Evolutionary conservation across 2,329 filamentous ascomycete genomes (phyloP), one percentile per base, ranked within the genome.

Genomic region (Fusarium mexicanum): DNA sequence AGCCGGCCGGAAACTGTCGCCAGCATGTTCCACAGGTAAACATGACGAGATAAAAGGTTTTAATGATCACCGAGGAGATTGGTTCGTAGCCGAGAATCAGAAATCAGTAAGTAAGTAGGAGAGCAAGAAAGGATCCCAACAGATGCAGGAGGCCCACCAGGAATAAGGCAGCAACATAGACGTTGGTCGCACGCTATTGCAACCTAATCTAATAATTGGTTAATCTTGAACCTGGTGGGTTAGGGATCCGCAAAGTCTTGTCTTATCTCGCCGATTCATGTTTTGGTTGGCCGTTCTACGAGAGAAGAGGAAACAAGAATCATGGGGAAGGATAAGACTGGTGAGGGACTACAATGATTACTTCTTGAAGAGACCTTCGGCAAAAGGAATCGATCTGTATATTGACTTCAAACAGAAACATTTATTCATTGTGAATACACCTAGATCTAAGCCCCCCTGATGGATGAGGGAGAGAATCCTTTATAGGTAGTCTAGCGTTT

Each of bases 231-330:
- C 43, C 11, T 26, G 5, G 24, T 46, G 6, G 17, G 24, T 46
- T 46, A 20, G 17, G 3, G 1, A 5, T 0, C 12, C 4, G 11
- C 43, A 20, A 0, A 20, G 17, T 24, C 8, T 18, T 46, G 24
- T 26, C 43, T 46, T 26, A 13, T 26, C 17, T 46, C 17, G 1
- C 43, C 8, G 43, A 20, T 26, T 18, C 6, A 14, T 14, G 43
- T 1, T 24, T 11, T 46, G 43, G 43, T 46, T 46, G 43, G 43
- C 17, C 6, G 43, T 24, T 46, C 24, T 26, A 6, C 5, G 43
- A 46, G 43, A 46, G 43, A 46, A 46, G 43, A 46, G 43, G 43
- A 46, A 46, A 26, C 43, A 46, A 14, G 17, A 26, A 26, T 46
- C 43, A 2, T 13, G n/a, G 24, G 6, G 43, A 46, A 46, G 24